Percentiles rank a stretch among this genome's conserved stretches.
Evolutionary conservation across 2,329 filamentous ascomycete genomes (phyloP).

Genomic region (Colletotrichum brevisporum): DNA sequence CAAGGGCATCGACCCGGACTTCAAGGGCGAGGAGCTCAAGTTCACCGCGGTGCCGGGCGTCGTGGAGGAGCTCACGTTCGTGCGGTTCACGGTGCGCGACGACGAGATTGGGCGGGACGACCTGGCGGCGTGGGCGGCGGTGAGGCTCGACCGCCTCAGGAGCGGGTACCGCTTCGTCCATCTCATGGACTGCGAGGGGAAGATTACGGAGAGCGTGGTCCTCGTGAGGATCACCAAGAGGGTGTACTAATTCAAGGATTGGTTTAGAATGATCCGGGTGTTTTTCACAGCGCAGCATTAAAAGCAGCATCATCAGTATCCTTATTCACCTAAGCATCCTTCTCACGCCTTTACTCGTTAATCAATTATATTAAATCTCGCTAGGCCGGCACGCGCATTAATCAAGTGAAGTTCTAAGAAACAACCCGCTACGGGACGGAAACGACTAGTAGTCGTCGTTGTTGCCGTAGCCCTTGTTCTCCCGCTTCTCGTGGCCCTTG

Average conservation of each 20-base stretch:
- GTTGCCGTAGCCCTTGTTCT: conserved; percentile 52
- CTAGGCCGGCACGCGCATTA: background rate
- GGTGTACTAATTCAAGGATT: conserved; percentile 45
- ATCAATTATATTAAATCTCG: background rate
- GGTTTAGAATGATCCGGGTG: background rate
- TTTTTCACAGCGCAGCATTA: background rate
- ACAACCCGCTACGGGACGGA: background rate
- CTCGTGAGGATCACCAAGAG: conserved; percentile 81
- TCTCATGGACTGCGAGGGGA: conserved; percentile 78
- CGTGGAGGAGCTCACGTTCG: conserved; percentile 79
- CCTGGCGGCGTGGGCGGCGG: conserved; percentile 89
- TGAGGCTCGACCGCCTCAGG: conserved; percentile 84
- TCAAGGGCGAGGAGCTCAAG: conserved; percentile 68
- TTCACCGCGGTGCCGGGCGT: conserved; percentile 71
- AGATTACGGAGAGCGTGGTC: conserved; percentile 76
- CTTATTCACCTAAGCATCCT: background rate
- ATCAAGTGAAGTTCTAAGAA: background rate
- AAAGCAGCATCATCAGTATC: background rate
- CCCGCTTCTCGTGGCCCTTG: conserved; percentile 66
- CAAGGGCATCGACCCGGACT: conserved; percentile 74
- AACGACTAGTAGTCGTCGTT: conserved; percentile 18
- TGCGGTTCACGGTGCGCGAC: conserved; percentile 89
- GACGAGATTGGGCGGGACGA: conserved; percentile 85
- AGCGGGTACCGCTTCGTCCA: conserved; percentile 84
- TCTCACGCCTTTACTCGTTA: too few relatives aligned